Conservation (phyloP, 257 asterid species). For the Craterostigma plantagineum region DNA sequence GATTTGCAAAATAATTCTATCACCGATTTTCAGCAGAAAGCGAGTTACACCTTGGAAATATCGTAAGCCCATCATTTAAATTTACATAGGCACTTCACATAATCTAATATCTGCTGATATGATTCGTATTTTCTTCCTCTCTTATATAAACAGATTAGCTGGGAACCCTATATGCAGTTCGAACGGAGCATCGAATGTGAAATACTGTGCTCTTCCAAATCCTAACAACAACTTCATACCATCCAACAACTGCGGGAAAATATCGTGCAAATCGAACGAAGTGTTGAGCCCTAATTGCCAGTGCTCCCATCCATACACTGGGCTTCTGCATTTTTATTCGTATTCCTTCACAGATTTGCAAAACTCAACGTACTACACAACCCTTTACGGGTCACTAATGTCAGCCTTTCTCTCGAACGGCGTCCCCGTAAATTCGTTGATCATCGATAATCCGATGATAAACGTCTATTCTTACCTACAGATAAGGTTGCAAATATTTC, state of each 20-base stretch:
- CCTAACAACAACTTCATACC: slow-evolving; percentile 13
- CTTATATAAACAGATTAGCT: slow-evolving; percentile 32
- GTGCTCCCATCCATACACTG: slow-evolving; percentile 61
- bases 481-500: slow-evolving; percentile 45
- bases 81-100: not conserved
- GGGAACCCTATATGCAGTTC: slow-evolving; percentile 52
- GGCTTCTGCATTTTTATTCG: slow-evolving; percentile 55
- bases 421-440: slow-evolving; percentile 51
- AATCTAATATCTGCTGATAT: not conserved
- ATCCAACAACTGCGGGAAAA: slow-evolving; percentile 20
- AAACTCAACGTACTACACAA: slow-evolving; percentile 31
- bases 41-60: slow-evolving; percentile 25
- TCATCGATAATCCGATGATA: slow-evolving; percentile 27
- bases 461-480: slow-evolving; percentile 31
- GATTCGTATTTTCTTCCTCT: slow-evolving; percentile 3
- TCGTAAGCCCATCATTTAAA: slow-evolving; percentile 19
- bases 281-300: slow-evolving; percentile 46
- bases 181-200: slow-evolving; percentile 18
- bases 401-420: slow-evolving; percentile 24
- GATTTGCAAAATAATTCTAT: slow-evolving; percentile 58
- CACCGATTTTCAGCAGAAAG: slow-evolving; percentile 23
- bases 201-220: slow-evolving; percentile 21
- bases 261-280: slow-evolving; percentile 28
- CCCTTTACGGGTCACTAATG: slow-evolving; percentile 38
- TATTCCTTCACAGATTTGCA: slow-evolving; percentile 51